Evolutionary conservation across 305 asterid genomes (phyloP).

Genomic region (Solanum aculeatissimum): DNA sequence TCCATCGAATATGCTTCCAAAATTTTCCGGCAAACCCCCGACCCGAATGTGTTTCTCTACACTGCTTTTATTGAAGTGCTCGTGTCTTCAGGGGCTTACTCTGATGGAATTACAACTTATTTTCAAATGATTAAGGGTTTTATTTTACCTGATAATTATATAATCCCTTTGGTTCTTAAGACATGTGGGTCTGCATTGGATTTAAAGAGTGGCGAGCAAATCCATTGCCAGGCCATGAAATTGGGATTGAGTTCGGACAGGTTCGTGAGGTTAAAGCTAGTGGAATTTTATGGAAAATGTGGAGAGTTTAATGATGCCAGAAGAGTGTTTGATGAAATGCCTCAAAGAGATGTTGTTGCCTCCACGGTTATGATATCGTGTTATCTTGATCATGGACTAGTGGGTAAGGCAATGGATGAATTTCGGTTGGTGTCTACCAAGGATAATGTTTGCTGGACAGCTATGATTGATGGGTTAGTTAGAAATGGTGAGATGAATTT

Average conservation of each 20-base stretch:
- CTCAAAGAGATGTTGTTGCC: slow-evolving; percentile 34
- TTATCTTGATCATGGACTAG: slow-evolving; percentile 23
- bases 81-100: slow-evolving; percentile 4
- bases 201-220: slow-evolving; percentile 20
- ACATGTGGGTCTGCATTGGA: slow-evolving; percentile 33
- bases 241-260: slow-evolving; percentile 25
- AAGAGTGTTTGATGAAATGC: slow-evolving; percentile 45
- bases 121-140: slow-evolving; percentile 23
- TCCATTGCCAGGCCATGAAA: slow-evolving; percentile 39
- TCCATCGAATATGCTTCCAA: slow-evolving; percentile 34
- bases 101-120: slow-evolving; percentile 13
- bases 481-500: slow-evolving; percentile 31
- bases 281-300: slow-evolving; percentile 40
- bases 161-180: slow-evolving; percentile 30
- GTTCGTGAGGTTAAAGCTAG: slow-evolving; percentile 21
- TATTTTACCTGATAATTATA: slow-evolving; percentile 35
- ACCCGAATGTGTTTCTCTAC: slow-evolving; percentile 33
- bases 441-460: slow-evolving; percentile 50
- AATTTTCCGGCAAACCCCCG: slow-evolving; percentile 19
- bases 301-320: slow-evolving; percentile 27
- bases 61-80: slow-evolving; percentile 44
- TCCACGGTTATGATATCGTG: slow-evolving; percentile 32
- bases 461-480: slow-evolving; percentile 46
- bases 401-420: slow-evolving; percentile 16
- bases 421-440: background rate